Base-by-base conservation (phyloP, 352 stramenopile genomes). In the Thalassiosira mediterranea region DNA sequence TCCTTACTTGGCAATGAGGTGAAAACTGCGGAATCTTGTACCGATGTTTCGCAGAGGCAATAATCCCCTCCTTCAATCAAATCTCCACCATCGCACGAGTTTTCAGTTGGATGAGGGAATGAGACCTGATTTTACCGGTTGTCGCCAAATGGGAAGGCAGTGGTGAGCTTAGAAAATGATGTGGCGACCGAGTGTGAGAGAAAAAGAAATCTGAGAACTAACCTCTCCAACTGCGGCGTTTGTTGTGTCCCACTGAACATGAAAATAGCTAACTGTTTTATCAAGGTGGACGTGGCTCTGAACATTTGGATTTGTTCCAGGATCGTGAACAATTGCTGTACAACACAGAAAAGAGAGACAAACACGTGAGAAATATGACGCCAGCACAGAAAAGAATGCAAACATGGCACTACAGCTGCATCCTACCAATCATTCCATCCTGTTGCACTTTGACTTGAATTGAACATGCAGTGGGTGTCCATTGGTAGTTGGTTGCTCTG, bases 391-490 rank as follows among this genome's bases (percentile, higher is more conserved):
- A n/a, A n/a, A n/a, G n/a, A n/a, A n/a, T n/a, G n/a, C n/a, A n/a
- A n/a, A n/a, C n/a, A n/a, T n/a, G n/a, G n/a, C n/a, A n/a, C n/a
- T n/a, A n/a, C n/a, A n/a, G n/a, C n/a, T n/a, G n/a, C n/a, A n/a
- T n/a, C n/a, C 5, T 51, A 34, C 5, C 56, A 64, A 84, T 67
- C 31, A 76, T 47, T n/a, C 80, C 80, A 23, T 79, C 56, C 4
- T 28, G 3, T 40, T 81, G 11, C 11, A 88, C 42, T 73, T 86
- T 79, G n/a, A 88, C 72, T 66, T 73, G 29, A 28, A 88, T 78
- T 2, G 7, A 31, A 56, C 80, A 88, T 17, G 0, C 13, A 8
- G 46, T 4, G 8, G 48, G 62, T 25, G 72, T 79, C 81, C 76
- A 86, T 26, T 79, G 61, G n/a, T 59, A 83, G 1, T 34, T 58